These are phyloP conservation scores for Pythium sp. DNA, from an alignment of 352 stramenopile genomes.

Conservation along the genomic window DNA sequence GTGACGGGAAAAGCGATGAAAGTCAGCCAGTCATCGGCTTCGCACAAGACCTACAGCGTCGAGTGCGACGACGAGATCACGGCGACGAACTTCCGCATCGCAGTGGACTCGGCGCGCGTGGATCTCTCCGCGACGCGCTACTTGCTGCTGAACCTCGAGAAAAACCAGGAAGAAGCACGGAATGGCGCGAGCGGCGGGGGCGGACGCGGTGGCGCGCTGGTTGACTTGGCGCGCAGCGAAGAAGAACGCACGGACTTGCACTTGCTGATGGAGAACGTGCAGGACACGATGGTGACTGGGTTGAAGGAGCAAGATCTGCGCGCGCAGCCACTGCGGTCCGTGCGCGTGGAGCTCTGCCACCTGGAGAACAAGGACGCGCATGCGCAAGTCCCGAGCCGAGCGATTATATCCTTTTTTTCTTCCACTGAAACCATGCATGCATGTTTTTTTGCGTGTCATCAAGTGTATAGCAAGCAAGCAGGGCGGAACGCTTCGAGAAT, in stretches of 20 bases:
- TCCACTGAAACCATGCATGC: conserved; percentile 6
- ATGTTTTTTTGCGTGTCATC: conserved; percentile 3
- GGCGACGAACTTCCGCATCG: conserved; percentile 74
- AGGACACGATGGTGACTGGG: conserved; percentile 77
- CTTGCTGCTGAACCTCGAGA: conserved; percentile 78
- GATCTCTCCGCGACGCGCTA: conserved; percentile 77
- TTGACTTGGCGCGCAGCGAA: conserved; percentile 33
- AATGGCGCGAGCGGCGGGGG: conserved; percentile 16
- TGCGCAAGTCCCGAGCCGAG: conserved; percentile 63
- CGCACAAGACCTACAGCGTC: conserved; percentile 60
- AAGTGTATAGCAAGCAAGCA: background rate
- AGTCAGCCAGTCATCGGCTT: conserved; percentile 47
- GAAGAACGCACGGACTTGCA: conserved; percentile 73
- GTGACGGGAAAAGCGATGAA: conserved; percentile 36
- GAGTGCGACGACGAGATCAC: conserved; percentile 61
- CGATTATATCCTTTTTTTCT: conserved; percentile 38
- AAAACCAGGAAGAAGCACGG: conserved; percentile 68
- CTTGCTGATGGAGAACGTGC: conserved; percentile 77
- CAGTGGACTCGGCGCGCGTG: conserved; percentile 70
- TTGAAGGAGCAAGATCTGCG: conserved; percentile 66
- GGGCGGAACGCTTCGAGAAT: conserved; percentile 4
- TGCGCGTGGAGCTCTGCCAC: conserved; percentile 82
- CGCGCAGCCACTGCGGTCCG: conserved; percentile 70
- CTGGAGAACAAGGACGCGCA: conserved; percentile 87
- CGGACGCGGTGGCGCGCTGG: conserved; percentile 2